phyloP scores from a whole-genome alignment of 352 stramenopile species.

The Pythium folliculosum region DNA sequence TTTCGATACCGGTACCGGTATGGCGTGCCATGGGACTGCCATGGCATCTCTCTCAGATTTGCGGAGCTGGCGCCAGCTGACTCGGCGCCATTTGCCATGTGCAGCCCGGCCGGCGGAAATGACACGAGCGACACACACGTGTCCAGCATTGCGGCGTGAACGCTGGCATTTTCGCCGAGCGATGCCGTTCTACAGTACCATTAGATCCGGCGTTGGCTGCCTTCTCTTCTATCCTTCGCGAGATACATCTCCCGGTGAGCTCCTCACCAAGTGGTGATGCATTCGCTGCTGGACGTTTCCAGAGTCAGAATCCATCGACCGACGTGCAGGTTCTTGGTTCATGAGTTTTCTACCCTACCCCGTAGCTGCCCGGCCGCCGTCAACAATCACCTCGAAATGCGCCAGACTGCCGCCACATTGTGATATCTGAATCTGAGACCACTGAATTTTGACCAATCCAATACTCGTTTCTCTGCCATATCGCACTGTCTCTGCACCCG shows the following conservation, averaged over 20 bases:
- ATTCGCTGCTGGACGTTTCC: not conserved
- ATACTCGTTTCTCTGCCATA: not conserved
- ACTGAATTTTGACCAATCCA: not conserved
- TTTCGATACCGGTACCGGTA: not conserved
- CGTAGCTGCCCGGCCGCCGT: not conserved
- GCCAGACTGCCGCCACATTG: not conserved
- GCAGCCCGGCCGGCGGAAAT: too few species aligned
- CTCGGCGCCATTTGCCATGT: not conserved
- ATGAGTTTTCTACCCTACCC: not conserved
- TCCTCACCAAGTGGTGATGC: not conserved
- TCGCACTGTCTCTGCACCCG: not conserved
- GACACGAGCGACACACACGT: not conserved
- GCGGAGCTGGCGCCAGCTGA: not conserved
- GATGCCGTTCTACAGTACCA: too few species aligned
- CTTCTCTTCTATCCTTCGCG: too few species aligned
- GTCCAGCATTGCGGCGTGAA: not conserved
- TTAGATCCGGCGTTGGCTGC: too few species aligned
- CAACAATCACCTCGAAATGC: not conserved
- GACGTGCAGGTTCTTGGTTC: not conserved
- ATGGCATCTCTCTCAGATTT: not conserved
- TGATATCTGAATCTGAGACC: not conserved
- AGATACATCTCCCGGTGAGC: too few species aligned
- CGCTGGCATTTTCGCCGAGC: too few species aligned
- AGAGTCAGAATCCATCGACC: not conserved
- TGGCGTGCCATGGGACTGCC: conserved; percentile 12